Conservation (phyloP, 371 early-diverging fungal species). For the Dentiscutata heterogama region DNA sequence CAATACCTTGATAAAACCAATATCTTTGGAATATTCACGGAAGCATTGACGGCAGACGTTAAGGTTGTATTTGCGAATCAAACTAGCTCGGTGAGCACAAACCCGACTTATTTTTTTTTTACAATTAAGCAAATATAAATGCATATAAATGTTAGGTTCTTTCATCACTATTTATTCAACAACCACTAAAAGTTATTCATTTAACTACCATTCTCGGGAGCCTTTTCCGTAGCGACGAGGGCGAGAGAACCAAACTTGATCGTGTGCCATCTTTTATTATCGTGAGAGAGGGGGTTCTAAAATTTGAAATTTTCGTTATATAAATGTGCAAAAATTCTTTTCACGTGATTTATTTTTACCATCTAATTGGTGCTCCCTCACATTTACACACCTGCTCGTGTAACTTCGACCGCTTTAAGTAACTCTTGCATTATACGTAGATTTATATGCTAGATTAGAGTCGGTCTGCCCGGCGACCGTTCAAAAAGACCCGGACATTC, state of each 20-base stretch:
- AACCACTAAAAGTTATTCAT: neutral
- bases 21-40: slow-evolving; percentile 98
- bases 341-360: too few species aligned
- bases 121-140: neutral
- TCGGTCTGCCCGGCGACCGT: too few species aligned
- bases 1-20: slow-evolving; percentile 96
- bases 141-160: neutral
- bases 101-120: slow-evolving; percentile 80
- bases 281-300: too few species aligned
- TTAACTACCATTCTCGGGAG: slow-evolving; percentile 94
- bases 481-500: too few species aligned
- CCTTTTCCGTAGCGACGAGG: slow-evolving; percentile 98
- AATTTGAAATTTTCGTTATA: too few species aligned
- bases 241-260: slow-evolving; percentile 95
- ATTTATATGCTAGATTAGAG: too few species aligned
- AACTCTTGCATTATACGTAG: too few species aligned
- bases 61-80: slow-evolving; percentile 99
- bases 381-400: too few species aligned
- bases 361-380: too few species aligned
- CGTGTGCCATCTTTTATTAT: slow-evolving; percentile 91
- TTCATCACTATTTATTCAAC: neutral
- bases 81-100: slow-evolving; percentile 98
- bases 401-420: too few species aligned
- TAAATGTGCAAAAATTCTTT: too few species aligned
- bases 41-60: slow-evolving; percentile 99